Evolutionary conservation across 1,284 basidiomycete species (phyloP), one percentile per base, ranked within the genome.

Genomic region (Boletus calvinii): DNA sequence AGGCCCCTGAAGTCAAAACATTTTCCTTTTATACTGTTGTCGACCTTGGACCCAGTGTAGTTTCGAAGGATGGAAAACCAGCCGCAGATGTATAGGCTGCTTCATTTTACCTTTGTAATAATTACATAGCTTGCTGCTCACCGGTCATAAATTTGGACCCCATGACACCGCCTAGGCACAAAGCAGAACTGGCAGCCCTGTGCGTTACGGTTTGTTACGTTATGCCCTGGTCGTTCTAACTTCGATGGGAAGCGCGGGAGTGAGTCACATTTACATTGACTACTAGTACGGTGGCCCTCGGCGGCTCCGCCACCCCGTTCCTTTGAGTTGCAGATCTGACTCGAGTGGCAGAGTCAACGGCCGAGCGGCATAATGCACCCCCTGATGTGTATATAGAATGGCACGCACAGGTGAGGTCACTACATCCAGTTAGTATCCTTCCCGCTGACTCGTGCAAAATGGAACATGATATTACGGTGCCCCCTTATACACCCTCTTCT

Each of bases 1-100:
- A 79, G 55, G 68, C 69, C 1, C 79, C 83, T 6, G 86, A 90
- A 66, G 81, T 85, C 63, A 94, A 93, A 74, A 90, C 87, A 11
- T 93, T 93, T 68, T 83, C 87, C 15, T 94, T 94, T 68, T 92
- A 90, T 64, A 90, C 85, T 0, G 84, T 88, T 9, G 81, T 93
- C 10, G 84, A 90, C 62, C 76, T 94, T 17, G 91, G 91, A 1
- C 69, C 77, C 6, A 85, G 92, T 51, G 72, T 86, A 39, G 73
- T 84, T 43, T 76, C 81, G 1, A 77, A 77, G 52, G 83, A 85
- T 42, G 83, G 84, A 64, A 39, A 71, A 61, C 53, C 47, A 56
- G 65, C 71, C 15, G 63, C 65, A 8, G 62, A 63, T 42, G 47
- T 53, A 17, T 72, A 59, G 47, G 34, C 35, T 35, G 26, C 10